phyloP scores from a whole-genome alignment of 805 yeast genomes.

The Suhomyces pyralidae region DNA sequence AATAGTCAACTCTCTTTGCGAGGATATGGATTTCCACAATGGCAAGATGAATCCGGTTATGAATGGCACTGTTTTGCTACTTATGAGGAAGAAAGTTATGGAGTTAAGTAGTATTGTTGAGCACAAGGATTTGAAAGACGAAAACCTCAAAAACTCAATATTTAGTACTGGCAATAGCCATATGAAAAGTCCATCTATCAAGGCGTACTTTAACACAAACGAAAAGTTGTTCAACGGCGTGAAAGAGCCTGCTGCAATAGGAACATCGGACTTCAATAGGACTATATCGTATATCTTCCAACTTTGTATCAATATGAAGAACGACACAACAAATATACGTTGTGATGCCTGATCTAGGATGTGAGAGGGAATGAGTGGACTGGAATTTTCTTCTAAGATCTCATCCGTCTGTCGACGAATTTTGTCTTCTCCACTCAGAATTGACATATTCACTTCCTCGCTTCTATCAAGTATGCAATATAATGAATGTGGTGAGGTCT shows the following conservation, averaged over 20 bases:
- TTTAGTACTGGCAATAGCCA: conserved; percentile 71
- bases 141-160: conserved; percentile 71
- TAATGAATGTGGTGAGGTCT: neutral
- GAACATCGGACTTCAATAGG: conserved; percentile 47
- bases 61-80: conserved; percentile 50
- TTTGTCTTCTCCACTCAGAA: neutral
- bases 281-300: conserved; percentile 76
- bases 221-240: conserved; percentile 47
- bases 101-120: conserved; percentile 47
- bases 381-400: conserved; percentile 5
- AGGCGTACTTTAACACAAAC: conserved; percentile 66
- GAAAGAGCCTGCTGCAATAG: conserved; percentile 30
- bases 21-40: conserved; percentile 41
- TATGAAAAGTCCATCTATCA: conserved; percentile 69
- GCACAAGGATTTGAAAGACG: conserved; percentile 50
- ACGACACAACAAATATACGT: conserved; percentile 59
- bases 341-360: conserved; percentile 76
- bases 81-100: conserved; percentile 53
- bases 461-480: neutral
- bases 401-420: neutral
- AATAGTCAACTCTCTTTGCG: conserved; percentile 49
- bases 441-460: neutral
- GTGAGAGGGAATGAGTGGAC: conserved; percentile 55
- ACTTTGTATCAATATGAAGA: conserved; percentile 76
- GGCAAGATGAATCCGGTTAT: conserved; percentile 32